phyloP scores from a whole-genome alignment of 768 basidiomycete species.

The Amyloporia xantha region DNA sequence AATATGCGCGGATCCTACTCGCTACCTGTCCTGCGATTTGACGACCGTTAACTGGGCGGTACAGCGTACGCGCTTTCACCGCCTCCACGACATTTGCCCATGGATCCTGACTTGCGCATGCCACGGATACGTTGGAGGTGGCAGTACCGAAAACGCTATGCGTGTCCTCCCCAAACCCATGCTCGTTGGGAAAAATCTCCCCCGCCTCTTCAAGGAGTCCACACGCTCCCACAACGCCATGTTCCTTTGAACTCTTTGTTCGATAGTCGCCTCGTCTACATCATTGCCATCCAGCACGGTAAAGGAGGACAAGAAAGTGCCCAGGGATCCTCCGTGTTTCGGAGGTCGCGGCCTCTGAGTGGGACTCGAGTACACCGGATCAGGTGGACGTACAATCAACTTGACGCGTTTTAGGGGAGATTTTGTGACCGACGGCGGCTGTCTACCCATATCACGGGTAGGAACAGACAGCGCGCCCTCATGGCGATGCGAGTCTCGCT shows the following conservation, averaged over 20 bases:
- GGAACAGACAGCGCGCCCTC: too few species aligned
- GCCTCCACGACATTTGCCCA: constrained; percentile 59
- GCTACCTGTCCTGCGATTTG: constrained; percentile 52
- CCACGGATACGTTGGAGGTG: background rate
- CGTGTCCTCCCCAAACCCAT: constrained; percentile 9
- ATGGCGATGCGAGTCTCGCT: background rate
- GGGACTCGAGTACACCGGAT: constrained; percentile 57
- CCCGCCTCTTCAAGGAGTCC: constrained; percentile 38
- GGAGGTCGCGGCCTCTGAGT: constrained; percentile 54
- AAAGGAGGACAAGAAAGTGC: constrained; percentile 58
- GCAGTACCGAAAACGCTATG: background rate
- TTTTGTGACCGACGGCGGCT: constrained; percentile 13
- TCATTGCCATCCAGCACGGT: constrained; percentile 44
- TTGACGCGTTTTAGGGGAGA: constrained; percentile 56
- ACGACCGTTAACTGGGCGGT: constrained; percentile 29
- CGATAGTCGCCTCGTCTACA: constrained; percentile 33
- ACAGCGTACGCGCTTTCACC: constrained; percentile 26
- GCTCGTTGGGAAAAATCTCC: constrained; percentile 28
- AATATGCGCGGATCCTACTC: constrained; percentile 61
- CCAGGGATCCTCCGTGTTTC: constrained; percentile 47
- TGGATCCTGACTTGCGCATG: constrained; percentile 28
- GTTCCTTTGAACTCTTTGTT: constrained; percentile 34
- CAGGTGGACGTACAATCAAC: constrained; percentile 60
- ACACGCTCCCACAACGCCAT: constrained; percentile 38
- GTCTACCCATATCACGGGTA: too few species aligned